These are phyloP conservation scores for Fragilaria crotonensis DNA, from an alignment of 108 stramenopile genomes.

Conservation along the genomic window DNA sequence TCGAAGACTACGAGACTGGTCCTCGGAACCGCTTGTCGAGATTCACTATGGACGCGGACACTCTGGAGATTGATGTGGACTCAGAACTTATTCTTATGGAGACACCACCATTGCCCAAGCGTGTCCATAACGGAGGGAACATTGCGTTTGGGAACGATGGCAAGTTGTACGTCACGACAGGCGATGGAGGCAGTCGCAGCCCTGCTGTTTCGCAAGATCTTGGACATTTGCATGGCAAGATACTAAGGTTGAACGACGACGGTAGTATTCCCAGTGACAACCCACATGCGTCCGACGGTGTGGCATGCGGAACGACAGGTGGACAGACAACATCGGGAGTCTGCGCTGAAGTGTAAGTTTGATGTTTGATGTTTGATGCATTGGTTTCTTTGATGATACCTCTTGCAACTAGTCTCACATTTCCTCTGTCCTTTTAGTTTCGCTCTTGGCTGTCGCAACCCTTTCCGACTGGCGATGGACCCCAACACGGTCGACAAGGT, in stretches of 20 bases:
- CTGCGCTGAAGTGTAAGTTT: background rate
- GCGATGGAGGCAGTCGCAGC: background rate
- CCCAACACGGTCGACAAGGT: slow-evolving; percentile 7
- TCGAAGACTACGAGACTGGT: slow-evolving; percentile 4
- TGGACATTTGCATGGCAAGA: too few relatives aligned
- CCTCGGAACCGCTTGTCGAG: slow-evolving; percentile 26
- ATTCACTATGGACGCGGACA: slow-evolving; percentile 8
- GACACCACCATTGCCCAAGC: background rate
- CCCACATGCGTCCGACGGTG: slow-evolving; percentile 5
- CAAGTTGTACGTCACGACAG: background rate
- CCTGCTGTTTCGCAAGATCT: background rate
- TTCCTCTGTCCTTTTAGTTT: too few relatives aligned
- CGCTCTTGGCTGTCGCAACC: slow-evolving; percentile 14
- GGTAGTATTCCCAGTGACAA: slow-evolving; percentile 17
- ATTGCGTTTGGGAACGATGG: background rate
- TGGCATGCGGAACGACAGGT: too few relatives aligned
- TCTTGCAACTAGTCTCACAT: background rate
- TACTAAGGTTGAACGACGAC: slow-evolving; percentile 17
- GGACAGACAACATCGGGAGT: background rate
- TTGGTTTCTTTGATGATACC: background rate
- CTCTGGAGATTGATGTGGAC: background rate
- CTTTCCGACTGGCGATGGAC: slow-evolving; percentile 4
- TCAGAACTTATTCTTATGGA: background rate
- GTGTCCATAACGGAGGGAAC: background rate
- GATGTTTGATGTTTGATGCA: background rate